These are phyloP conservation scores for Pezicula neosporulosa DNA, from an alignment of 2,329 filamentous ascomycete species.

Conservation along the genomic window DNA sequence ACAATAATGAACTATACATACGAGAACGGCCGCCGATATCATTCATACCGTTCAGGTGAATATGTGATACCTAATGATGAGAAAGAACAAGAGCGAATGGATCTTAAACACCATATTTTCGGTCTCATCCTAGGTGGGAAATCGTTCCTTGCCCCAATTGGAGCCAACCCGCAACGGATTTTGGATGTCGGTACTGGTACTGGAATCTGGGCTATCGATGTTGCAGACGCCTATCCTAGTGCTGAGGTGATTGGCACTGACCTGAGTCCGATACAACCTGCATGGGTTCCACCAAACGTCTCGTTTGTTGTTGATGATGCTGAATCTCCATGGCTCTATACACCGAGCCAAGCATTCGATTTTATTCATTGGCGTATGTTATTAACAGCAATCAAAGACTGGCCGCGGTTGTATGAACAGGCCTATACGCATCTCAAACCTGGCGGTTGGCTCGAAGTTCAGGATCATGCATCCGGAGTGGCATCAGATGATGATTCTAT, in stretches of 20 bases:
- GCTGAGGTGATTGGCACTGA: constrained; percentile 53
- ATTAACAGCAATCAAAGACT: constrained; percentile 3
- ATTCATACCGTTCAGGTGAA: constrained; percentile 37
- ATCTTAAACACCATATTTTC: constrained; percentile 29
- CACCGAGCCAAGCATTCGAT: constrained; percentile 26
- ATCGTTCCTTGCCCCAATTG: constrained; percentile 13
- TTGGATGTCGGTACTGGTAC: constrained; percentile 39
- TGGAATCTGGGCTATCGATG: constrained; percentile 36
- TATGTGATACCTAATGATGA: constrained; percentile 33
- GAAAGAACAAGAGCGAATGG: constrained; percentile 29
- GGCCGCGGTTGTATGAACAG: constrained; percentile 4
- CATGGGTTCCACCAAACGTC: constrained; percentile 53
- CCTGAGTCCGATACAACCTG: constrained; percentile 63
- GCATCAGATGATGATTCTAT: constrained; percentile 8
- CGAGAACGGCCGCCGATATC: constrained; percentile 44
- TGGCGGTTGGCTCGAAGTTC: constrained; percentile 8
- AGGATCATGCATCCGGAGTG: constrained; percentile 6
- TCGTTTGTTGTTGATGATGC: constrained; percentile 62
- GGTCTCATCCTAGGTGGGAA: constrained; percentile 16
- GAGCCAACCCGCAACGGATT: constrained; percentile 15
- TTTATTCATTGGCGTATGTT: constrained; percentile 27
- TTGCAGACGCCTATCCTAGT: constrained; percentile 48
- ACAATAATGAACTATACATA: constrained; percentile 40
- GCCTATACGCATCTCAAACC: constrained; percentile 8
- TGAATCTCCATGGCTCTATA: constrained; percentile 41